Evolutionary conservation across 2,329 filamentous ascomycete species (phyloP).

Genomic region (Myriosclerotinia scirpicola): DNA sequence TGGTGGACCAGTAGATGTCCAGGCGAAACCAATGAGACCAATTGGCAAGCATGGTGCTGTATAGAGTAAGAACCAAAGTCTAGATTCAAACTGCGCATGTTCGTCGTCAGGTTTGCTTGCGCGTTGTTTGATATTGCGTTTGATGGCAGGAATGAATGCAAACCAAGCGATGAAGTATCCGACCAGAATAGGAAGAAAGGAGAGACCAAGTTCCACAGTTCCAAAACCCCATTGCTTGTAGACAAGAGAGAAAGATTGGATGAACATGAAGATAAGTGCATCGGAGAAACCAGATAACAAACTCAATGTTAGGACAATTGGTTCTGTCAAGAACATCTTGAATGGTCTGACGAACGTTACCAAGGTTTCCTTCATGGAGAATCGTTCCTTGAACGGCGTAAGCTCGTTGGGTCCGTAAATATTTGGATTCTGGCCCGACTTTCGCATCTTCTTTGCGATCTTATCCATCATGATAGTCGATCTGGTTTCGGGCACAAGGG

Average conservation of each 20-base stretch:
- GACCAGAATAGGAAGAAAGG: conserved; percentile 65
- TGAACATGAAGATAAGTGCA: conserved; percentile 75
- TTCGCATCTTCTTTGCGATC: conserved; percentile 72
- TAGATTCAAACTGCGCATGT: conserved; percentile 66
- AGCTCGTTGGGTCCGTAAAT: conserved; percentile 75
- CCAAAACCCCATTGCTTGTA: conserved; percentile 67
- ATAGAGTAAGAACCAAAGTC: conserved; percentile 64
- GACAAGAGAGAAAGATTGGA: conserved; percentile 68
- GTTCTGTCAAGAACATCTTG: conserved; percentile 71
- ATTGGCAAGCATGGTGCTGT: conserved; percentile 61
- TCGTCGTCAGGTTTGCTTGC: conserved; percentile 53
- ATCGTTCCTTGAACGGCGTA: conserved; percentile 57
- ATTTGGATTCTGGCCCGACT: conserved; percentile 53
- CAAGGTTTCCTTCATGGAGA: conserved; percentile 57
- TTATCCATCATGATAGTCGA: conserved; percentile 74
- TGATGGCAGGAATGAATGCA: conserved; percentile 58
- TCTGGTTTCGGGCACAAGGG: conserved; percentile 76
- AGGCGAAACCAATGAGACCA: conserved; percentile 69
- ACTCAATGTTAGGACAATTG: conserved; percentile 69
- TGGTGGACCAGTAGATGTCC: conserved; percentile 62
- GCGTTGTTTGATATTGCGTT: conserved; percentile 53
- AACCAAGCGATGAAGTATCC: conserved; percentile 65
- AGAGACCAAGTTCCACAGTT: conserved; percentile 55
- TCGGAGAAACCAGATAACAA: conserved; percentile 72
- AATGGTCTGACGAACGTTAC: conserved; percentile 64